Percentiles rank a stretch among this genome's conserved stretches.
Conservation (phyloP, 2,329 filamentous ascomycete species). For the Conoideocrella luteorostrata region DNA sequence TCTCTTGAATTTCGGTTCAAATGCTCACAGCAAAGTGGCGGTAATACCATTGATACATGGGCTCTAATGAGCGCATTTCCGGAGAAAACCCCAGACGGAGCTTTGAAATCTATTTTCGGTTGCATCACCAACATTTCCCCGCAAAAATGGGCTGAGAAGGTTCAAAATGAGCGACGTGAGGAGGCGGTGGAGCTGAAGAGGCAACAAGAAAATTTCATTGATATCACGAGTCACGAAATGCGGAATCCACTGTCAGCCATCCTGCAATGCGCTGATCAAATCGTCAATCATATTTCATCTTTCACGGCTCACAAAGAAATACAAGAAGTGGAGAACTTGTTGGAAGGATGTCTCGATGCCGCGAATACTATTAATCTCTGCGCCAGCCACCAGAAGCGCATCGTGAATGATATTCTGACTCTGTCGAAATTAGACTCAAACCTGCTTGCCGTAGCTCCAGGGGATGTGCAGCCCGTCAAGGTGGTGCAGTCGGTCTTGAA, state of each 20-base stretch:
- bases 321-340: constrained; percentile 39
- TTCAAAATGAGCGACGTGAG: constrained; percentile 70
- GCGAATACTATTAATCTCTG: constrained; percentile 78
- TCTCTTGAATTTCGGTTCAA: constrained; percentile 74
- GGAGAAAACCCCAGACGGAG: constrained; percentile 57
- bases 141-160: constrained; percentile 77
- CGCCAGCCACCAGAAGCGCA: constrained; percentile 70
- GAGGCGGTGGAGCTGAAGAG: constrained; percentile 77
- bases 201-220: constrained; percentile 65
- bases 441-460: constrained; percentile 62
- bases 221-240: constrained; percentile 71
- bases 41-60: constrained; percentile 63
- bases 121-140: constrained; percentile 80
- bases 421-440: constrained; percentile 66
- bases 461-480: constrained; percentile 61
- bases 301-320: constrained; percentile 31
- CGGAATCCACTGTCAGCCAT: constrained; percentile 70
- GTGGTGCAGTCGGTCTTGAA: constrained; percentile 65
- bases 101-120: constrained; percentile 69
- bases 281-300: constrained; percentile 43
- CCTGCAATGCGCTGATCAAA: constrained; percentile 71
- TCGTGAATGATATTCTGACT: constrained; percentile 62
- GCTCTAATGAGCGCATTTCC: constrained; percentile 71
- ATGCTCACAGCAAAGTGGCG: constrained; percentile 54
- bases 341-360: constrained; percentile 60